A percentile compares a stretch with the other conserved stretches of the same genome.
phyloP scores from a whole-genome alignment of 2,329 filamentous ascomycete genomes.

The Hypoxylon sp. region DNA sequence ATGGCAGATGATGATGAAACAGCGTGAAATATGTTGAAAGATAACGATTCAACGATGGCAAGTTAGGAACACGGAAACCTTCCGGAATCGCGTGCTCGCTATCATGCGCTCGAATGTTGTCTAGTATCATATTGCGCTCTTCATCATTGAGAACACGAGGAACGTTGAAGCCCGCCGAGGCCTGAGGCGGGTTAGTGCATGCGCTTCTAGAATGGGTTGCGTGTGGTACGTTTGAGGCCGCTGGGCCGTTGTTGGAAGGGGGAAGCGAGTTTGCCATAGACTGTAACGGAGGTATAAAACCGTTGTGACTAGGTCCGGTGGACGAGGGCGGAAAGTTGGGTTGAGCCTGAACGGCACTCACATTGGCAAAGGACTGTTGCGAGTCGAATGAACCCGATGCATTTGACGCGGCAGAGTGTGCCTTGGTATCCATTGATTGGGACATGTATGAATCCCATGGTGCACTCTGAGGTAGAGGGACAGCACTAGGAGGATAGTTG shows the following conservation, averaged over 20 bases:
- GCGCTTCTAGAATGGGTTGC: conserved; percentile 65
- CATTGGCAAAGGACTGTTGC: conserved; percentile 73
- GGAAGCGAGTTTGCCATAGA: conserved; percentile 81
- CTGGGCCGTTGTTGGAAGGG: conserved; percentile 75
- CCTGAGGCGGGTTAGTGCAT: conserved; percentile 77
- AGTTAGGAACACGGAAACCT: conserved; percentile 87
- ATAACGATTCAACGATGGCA: conserved; percentile 88
- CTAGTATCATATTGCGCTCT: conserved; percentile 85
- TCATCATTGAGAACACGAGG: conserved; percentile 89
- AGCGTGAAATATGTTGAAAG: conserved; percentile 96
- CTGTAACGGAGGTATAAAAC: conserved; percentile 75
- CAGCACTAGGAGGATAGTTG: conserved; percentile 82
- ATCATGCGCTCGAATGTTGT: conserved; percentile 87
- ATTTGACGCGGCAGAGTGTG: conserved; percentile 79
- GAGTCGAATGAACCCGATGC: conserved; percentile 77
- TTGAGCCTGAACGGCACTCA: conserved; percentile 70
- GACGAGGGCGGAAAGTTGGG: conserved; percentile 76
- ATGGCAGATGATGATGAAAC: conserved; percentile 97
- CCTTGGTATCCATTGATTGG: conserved; percentile 78
- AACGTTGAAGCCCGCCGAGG: conserved; percentile 76
- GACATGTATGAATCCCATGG: conserved; percentile 93
- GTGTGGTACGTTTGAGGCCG: conserved; percentile 29
- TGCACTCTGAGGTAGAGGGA: conserved; percentile 82
- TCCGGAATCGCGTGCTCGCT: conserved; percentile 86
- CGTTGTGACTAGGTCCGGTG: conserved; percentile 69